phyloP scores from a whole-genome alignment of 139 green algal species.

The Closterium sp. region DNA sequence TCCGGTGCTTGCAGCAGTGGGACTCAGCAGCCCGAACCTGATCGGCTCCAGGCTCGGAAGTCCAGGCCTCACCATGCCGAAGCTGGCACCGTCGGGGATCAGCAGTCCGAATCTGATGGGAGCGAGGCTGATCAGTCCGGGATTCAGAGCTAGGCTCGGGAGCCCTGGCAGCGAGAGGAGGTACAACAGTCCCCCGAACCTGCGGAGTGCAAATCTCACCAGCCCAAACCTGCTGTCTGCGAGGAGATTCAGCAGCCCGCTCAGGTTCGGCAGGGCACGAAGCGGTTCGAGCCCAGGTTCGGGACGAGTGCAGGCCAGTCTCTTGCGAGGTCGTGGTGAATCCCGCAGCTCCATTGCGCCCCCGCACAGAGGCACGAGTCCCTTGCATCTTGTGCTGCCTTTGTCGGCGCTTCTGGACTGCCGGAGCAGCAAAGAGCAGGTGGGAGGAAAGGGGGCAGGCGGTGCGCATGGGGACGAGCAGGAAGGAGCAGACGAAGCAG shows the following conservation, averaged over 20 bases:
- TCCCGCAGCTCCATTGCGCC: background rate
- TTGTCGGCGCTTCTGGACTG: background rate
- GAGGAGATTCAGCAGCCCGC: background rate
- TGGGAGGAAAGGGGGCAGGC: background rate
- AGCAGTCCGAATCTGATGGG: background rate
- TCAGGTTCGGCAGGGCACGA: background rate
- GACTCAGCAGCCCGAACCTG: background rate
- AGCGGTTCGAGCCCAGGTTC: background rate
- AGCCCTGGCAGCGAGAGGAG: background rate
- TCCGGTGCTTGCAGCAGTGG: background rate
- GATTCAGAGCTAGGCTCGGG: background rate
- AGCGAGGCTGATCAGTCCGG: background rate
- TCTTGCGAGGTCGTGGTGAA: background rate
- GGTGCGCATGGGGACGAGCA: too few species aligned
- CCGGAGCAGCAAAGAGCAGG: background rate
- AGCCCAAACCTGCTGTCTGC: background rate
- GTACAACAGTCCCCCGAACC: background rate
- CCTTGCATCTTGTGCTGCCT: background rate
- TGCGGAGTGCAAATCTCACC: background rate
- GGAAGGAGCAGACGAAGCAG: background rate
- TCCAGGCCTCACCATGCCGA: background rate
- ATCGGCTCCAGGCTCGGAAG: background rate
- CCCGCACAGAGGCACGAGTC: background rate
- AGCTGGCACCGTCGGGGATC: background rate
- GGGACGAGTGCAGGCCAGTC: background rate